Percentiles rank a stretch among this genome's conserved stretches.
These are phyloP conservation scores for Phytophthora sansomeana DNA, from an alignment of 352 stramenopile genomes.

Conservation along the genomic window DNA sequence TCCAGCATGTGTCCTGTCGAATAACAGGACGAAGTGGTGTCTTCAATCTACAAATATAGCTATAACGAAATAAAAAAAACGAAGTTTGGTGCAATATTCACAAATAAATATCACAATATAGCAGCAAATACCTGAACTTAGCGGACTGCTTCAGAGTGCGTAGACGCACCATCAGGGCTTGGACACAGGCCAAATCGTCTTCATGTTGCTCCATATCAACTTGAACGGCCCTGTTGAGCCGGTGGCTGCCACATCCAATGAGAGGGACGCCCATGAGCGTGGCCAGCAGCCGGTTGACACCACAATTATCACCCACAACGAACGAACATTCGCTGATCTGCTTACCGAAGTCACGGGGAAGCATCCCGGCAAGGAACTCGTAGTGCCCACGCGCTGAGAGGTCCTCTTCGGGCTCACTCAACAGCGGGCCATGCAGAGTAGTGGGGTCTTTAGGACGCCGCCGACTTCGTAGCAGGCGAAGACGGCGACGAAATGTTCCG, in stretches of 20 bases:
- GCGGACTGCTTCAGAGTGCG: background rate
- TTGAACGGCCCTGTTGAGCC: background rate
- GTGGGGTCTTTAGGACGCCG: background rate
- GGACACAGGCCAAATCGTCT: background rate
- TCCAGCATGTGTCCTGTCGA: background rate
- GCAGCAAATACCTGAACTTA: background rate
- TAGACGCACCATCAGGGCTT: background rate
- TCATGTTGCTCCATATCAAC: background rate
- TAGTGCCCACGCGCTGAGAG: background rate
- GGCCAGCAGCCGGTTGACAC: background rate
- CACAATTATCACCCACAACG: background rate
- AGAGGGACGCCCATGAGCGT: background rate
- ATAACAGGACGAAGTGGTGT: background rate
- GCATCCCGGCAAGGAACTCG: background rate
- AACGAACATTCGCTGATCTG: background rate
- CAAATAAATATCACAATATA: background rate
- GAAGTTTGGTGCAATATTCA: background rate
- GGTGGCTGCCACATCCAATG: background rate
- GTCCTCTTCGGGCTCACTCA: background rate
- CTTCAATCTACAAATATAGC: background rate
- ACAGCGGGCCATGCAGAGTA: background rate
- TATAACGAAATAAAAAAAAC: constrained; percentile 3
- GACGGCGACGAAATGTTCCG: background rate
- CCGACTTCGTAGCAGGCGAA: background rate
- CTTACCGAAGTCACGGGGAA: background rate